A percentile compares a stretch with the other conserved stretches of the same genome.
Conservation (phyloP, 352 stramenopile species). For the Phytophthora fragariaefolia region DNA sequence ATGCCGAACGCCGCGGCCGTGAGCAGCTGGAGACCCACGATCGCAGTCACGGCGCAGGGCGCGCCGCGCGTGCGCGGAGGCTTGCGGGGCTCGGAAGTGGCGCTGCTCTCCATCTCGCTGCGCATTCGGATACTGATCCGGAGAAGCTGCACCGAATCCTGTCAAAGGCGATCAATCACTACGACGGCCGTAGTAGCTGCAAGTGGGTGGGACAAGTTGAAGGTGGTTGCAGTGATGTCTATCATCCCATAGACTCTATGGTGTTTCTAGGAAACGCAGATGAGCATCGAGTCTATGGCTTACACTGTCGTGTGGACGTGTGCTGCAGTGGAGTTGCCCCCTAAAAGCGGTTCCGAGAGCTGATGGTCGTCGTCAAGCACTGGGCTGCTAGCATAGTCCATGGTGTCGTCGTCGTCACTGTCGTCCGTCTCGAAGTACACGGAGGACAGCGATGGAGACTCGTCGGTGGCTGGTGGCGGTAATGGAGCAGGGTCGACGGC, state of each 20-base stretch:
- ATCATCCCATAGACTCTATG: no score
- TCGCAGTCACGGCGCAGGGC: conserved; percentile 43
- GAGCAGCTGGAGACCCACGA: conserved; percentile 57
- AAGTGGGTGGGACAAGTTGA: no score
- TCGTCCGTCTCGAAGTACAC: conserved; percentile 62
- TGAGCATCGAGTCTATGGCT: neutral
- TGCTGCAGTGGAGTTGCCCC: conserved; percentile 12
- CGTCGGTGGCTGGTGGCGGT: conserved; percentile 47
- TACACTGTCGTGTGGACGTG: conserved; percentile 11
- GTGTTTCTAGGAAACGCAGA: no score
- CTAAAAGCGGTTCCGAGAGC: conserved; percentile 60
- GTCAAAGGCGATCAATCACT: conserved; percentile 6
- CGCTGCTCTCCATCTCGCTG: conserved; percentile 20
- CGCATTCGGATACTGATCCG: conserved; percentile 21
- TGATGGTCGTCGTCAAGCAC: conserved; percentile 33
- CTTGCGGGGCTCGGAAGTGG: conserved; percentile 2
- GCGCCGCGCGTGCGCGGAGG: conserved; percentile 14
- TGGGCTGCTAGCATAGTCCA: conserved; percentile 29
- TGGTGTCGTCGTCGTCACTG: neutral
- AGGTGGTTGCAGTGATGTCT: neutral
- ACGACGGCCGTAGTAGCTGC: no score
- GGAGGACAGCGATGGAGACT: conserved; percentile 37
- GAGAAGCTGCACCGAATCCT: neutral
- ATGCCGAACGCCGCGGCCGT: conserved; percentile 67
- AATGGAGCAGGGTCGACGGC: conserved; percentile 30